Conservation (phyloP, 768 basidiomycete species). For the Postia placenta region DNA sequence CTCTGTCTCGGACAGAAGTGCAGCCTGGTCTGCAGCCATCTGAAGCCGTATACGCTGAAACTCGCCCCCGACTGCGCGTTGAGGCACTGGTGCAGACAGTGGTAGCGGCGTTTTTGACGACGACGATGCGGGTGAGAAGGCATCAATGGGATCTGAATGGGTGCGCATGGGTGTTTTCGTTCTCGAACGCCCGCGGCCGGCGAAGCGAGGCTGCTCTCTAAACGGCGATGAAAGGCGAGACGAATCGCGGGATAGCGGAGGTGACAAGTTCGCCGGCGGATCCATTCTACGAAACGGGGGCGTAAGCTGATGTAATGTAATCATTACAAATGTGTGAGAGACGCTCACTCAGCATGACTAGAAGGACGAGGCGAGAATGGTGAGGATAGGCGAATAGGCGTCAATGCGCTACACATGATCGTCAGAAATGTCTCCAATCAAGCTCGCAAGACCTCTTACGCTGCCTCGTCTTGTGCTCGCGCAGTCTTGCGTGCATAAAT, state of each 20-base stretch:
- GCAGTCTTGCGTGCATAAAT: not conserved
- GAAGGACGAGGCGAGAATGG: conserved; percentile 1
- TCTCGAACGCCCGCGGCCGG: conserved; percentile 12
- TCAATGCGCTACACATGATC: too few species aligned
- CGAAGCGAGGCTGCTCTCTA: conserved; percentile 16
- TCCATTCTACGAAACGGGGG: too few species aligned
- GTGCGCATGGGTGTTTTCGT: conserved; percentile 9
- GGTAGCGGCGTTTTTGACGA: conserved; percentile 20
- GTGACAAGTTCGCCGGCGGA: too few species aligned
- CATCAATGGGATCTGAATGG: not conserved
- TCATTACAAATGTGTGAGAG: too few species aligned
- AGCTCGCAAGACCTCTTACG: too few species aligned
- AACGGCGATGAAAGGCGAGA: conserved; percentile 28
- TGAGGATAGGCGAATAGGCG: too few species aligned
- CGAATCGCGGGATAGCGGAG: conserved; percentile 14
- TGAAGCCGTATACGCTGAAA: conserved; percentile 54
- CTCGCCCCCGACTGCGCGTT: conserved; percentile 40
- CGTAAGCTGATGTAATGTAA: too few species aligned
- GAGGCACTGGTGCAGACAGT: conserved; percentile 21
- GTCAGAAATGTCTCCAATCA: too few species aligned
- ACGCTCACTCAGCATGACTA: not conserved
- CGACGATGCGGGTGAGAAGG: conserved; percentile 3
- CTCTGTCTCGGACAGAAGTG: conserved; percentile 49
- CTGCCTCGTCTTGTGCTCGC: not conserved
- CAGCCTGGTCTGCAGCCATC: conserved; percentile 42